Percentiles rank a stretch among this genome's conserved stretches.
phyloP scores from a whole-genome alignment of 169 alveolate species.

The Plasmodium billcollinsi region DNA sequence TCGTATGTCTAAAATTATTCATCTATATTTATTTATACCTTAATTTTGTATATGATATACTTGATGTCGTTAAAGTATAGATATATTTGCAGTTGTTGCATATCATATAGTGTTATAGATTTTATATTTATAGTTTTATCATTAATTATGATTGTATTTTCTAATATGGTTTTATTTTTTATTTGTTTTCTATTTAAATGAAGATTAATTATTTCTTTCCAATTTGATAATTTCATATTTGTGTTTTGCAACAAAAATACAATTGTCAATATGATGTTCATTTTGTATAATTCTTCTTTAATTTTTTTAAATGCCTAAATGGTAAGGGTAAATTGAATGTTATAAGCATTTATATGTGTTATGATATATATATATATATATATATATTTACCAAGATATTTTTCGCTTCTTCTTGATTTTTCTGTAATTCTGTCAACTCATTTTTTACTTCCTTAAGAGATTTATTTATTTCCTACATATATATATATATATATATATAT shows the following conservation, averaged over 20 bases:
- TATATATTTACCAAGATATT: constrained; percentile 27
- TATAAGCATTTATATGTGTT: neutral
- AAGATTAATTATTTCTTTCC: constrained; percentile 64
- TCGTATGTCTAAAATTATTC: too few relatives aligned
- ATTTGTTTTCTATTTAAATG: constrained; percentile 43
- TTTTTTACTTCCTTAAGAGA: constrained; percentile 57
- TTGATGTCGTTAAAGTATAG: constrained; percentile 57
- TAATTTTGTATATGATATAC: constrained; percentile 72
- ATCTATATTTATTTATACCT: constrained; percentile 6
- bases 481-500: constrained; percentile 1
- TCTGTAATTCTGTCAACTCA: constrained; percentile 51
- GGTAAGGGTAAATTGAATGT: too few relatives aligned
- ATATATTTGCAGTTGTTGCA: constrained; percentile 59
- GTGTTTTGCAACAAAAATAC: constrained; percentile 69
- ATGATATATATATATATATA: neutral
- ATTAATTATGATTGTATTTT: constrained; percentile 53
- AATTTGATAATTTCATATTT: constrained; percentile 58
- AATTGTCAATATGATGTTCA: constrained; percentile 67
- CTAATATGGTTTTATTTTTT: constrained; percentile 31
- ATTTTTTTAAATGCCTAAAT: constrained; percentile 73
- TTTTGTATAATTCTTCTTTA: constrained; percentile 62
- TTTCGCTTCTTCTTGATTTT: constrained; percentile 46
- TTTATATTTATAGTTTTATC: constrained; percentile 54
- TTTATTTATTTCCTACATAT: constrained; percentile 62
- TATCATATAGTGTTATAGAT: constrained; percentile 61